Conservation (phyloP, 2,329 filamentous ascomycete species). For the Diplocarpon rosae region DNA sequence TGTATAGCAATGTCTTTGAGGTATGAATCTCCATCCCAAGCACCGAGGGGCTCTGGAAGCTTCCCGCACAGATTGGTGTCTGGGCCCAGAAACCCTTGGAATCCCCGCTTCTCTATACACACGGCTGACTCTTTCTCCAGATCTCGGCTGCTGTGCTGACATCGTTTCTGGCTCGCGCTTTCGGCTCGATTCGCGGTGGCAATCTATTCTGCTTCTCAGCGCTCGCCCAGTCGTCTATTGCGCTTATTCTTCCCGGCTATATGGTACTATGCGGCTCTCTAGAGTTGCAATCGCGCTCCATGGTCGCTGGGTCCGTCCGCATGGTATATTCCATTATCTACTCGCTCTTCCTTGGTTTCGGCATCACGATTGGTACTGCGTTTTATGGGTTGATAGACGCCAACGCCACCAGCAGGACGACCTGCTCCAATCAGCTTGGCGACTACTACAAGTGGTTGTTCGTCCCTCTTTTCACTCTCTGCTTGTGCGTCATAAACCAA, state of each 20-base stretch:
- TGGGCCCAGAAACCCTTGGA: no score
- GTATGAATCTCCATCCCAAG: no score
- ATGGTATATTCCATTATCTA: constrained; percentile 50
- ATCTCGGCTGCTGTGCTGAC: constrained; percentile 50
- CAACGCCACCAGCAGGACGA: constrained; percentile 35
- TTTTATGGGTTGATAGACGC: constrained; percentile 41
- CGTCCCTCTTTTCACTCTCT: constrained; percentile 62
- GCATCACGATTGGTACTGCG: constrained; percentile 44
- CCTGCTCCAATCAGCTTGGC: constrained; percentile 36
- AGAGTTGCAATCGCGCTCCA: constrained; percentile 43
- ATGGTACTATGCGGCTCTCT: constrained; percentile 47
- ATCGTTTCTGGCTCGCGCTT: constrained; percentile 50
- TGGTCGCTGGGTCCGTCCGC: constrained; percentile 44
- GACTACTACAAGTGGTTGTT: constrained; percentile 56
- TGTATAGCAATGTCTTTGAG: constrained; percentile 58
- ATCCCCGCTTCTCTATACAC: no score
- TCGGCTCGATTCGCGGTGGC: constrained; percentile 43
- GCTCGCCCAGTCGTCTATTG: constrained; percentile 53
- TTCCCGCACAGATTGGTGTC: no score
- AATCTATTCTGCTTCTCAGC: constrained; percentile 55
- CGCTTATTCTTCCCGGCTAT: constrained; percentile 55
- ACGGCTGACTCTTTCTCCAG: constrained; percentile 23
- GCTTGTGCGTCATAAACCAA: constrained; percentile 66
- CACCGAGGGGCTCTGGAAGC: no score
- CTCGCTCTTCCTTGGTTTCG: constrained; percentile 45